Evolutionary conservation across 1,284 basidiomycete species (phyloP), one percentile per base, ranked within the genome.

Genomic region (Peniophora sp.): DNA sequence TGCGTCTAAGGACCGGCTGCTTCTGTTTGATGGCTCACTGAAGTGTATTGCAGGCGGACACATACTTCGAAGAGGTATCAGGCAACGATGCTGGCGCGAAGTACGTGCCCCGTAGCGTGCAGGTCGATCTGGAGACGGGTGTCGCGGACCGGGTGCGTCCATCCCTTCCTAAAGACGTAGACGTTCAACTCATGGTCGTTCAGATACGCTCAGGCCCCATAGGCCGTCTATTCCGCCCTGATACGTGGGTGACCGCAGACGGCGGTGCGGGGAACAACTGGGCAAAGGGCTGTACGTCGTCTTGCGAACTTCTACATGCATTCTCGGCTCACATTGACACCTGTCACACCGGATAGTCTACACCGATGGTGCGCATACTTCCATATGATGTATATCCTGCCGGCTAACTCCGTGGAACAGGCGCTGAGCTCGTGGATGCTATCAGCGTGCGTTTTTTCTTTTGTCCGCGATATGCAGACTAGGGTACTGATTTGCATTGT

Each of bases 81-180:
- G 36, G 54, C 24, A 60, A 64, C 6, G 68, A 66, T 18, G 64
- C 66, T 0, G 61, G 65, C 9, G 68, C 76, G 51, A 89, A 87
- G 69, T 95, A 91, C 58, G 92, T 97, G n/a, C 94, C 94, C n/a
- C 81, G 94, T 50, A 92, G 90, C 58, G 81, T 95, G 32, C 88
- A 94, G 63, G 72, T 97, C 60, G 94, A 97, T 72, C 73, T 97
- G 49, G 94, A 97, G 68, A 75, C 85, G n/a, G 90, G 91, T 24
- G 95, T 97, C 15, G 85, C 88, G 63, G 85, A 96, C 61, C 79
- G 76, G 52, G 86, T 89, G 54, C 48, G 64, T 58, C n/a, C 12
- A n/a, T 18, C 24, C n/a, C 15, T 35, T 45, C 24, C 14, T 46
- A 24, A 1, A 22, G 50, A 44, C 27, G n/a, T 32, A 32, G 5